Evolutionary conservation across 108 stramenopile species (phyloP).

Genomic region (Parietichytrium sp.): DNA sequence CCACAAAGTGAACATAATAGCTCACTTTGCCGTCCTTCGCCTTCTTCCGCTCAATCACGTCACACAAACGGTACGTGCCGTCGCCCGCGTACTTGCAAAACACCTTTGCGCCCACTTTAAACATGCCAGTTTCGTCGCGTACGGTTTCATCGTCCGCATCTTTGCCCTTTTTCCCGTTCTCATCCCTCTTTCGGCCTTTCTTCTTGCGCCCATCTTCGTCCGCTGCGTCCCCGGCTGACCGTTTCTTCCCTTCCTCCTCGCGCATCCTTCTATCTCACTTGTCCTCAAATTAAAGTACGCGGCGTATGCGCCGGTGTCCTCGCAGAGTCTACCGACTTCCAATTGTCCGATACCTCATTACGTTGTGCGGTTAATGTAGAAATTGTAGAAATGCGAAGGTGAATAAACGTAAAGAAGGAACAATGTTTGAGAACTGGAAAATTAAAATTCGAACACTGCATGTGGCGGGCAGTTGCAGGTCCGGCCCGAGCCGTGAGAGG

Average conservation of each 20-base stretch:
- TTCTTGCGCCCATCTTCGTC: not conserved
- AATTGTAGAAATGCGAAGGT: no score
- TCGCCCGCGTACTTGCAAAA: constrained; percentile 3
- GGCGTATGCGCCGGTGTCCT: no score
- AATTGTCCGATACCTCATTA: no score
- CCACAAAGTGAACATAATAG: constrained; percentile 22
- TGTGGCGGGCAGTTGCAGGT: no score
- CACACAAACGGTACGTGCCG: not conserved
- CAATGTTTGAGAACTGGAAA: no score
- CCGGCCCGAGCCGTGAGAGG: no score
- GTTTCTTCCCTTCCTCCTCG: not conserved
- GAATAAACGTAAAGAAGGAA: no score
- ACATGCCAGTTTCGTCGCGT: constrained; percentile 17
- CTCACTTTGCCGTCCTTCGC: not conserved
- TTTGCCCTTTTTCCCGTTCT: not conserved
- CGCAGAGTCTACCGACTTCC: no score
- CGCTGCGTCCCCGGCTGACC: not conserved
- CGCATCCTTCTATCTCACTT: no score
- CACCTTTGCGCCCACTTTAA: not conserved
- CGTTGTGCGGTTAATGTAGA: no score
- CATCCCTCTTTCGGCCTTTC: not conserved
- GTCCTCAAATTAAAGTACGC: no score
- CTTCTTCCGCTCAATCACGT: not conserved
- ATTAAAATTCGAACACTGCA: no score
- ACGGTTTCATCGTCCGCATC: not conserved